Evolutionary conservation across 2,329 filamentous ascomycete genomes (phyloP).

Genomic region (Ophiostoma montium): DNA sequence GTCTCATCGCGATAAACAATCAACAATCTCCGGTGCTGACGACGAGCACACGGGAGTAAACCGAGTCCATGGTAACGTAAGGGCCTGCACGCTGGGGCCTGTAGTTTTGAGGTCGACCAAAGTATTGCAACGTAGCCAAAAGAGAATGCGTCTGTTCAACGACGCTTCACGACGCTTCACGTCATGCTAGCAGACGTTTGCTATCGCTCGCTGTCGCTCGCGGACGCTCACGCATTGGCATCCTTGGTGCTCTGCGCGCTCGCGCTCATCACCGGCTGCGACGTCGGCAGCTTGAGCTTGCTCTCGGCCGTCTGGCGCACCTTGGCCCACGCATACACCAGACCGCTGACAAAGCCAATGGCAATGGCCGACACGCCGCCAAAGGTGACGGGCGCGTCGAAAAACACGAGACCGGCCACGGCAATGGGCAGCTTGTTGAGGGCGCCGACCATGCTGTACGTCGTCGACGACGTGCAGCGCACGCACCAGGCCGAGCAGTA

Average conservation of each 20-base stretch:
- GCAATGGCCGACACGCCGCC: slow-evolving; percentile 84
- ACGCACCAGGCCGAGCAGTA: slow-evolving; percentile 99
- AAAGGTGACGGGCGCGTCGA: slow-evolving; percentile 83
- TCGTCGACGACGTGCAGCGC: slow-evolving; percentile 90
- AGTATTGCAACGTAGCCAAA: not conserved
- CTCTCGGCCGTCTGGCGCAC: slow-evolving; percentile 58
- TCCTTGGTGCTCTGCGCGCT: slow-evolving; percentile 86
- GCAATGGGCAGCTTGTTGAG: slow-evolving; percentile 97
- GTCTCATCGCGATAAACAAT: not conserved
- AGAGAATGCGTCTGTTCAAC: no score
- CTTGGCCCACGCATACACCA: slow-evolving; percentile 82
- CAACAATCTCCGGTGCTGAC: not conserved
- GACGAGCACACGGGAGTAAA: not conserved
- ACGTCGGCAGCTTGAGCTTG: slow-evolving; percentile 51
- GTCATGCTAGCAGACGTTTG: no score
- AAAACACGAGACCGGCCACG: slow-evolving; percentile 84
- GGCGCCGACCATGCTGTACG: slow-evolving; percentile 96
- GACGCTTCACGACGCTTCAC: no score
- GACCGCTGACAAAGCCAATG: slow-evolving; percentile 80
- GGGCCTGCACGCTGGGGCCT: no score
- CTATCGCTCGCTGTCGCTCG: no score
- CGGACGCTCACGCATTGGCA: slow-evolving; percentile 45
- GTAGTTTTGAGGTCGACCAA: no score
- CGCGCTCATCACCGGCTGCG: slow-evolving; percentile 61
- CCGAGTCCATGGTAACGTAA: not conserved